A percentile compares a stretch with the other conserved stretches of the same genome.
phyloP scores from a whole-genome alignment of 164 flowering plant species.

The Magnolia sinica region DNA sequence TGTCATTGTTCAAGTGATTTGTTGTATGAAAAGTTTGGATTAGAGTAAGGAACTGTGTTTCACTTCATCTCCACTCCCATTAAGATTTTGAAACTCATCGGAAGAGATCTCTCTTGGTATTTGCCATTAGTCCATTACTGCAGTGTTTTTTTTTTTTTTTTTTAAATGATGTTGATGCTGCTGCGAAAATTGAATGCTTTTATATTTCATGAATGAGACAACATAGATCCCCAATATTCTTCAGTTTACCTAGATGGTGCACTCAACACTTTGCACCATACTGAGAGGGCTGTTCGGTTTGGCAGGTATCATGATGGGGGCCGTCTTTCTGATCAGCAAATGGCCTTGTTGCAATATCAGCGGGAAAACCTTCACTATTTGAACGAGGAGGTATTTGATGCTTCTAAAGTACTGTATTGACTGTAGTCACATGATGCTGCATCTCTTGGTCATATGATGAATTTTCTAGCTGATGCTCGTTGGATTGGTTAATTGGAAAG shows the following conservation, averaged over 20 bases:
- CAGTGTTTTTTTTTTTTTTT: not conserved
- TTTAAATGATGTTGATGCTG: not conserved
- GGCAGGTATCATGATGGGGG: conserved; percentile 90
- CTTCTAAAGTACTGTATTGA: not conserved
- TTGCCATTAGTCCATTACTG: not conserved
- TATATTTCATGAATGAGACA: not conserved
- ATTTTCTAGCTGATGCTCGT: conserved; percentile 1
- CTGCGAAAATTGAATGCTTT: not conserved
- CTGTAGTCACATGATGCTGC: not conserved
- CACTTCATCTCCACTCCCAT: not conserved
- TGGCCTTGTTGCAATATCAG: conserved; percentile 97
- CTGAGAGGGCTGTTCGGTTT: conserved; percentile 7
- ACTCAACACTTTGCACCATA: not conserved
- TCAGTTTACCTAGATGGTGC: not conserved
- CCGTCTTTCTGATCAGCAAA: conserved; percentile 97
- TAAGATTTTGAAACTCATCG: not conserved
- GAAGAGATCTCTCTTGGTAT: not conserved
- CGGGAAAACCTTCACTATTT: conserved; percentile 92
- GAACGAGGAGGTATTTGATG: conserved; percentile 81
- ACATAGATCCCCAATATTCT: not conserved
- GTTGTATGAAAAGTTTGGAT: not conserved
- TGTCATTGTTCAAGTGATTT: not conserved
- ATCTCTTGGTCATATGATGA: conserved; percentile 1
- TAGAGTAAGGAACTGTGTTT: not conserved
- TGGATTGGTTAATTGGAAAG: conserved; percentile 5